phyloP scores from a whole-genome alignment of 495 filamentous ascomycete genomes.

The Aspergillus funiculosus region DNA sequence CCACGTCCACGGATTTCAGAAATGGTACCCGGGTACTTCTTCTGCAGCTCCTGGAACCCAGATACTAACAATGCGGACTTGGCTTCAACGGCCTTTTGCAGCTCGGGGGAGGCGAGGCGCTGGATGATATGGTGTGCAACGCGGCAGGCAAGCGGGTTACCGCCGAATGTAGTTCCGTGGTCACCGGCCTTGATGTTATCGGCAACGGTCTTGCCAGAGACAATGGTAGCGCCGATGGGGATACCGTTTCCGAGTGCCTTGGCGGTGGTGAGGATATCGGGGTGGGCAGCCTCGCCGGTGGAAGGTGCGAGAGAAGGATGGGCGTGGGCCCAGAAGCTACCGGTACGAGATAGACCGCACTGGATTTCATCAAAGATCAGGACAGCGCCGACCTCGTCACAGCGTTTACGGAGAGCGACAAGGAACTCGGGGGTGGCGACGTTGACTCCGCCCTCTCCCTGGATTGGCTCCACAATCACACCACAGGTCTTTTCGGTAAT shows the following conservation, averaged over 20 bases:
- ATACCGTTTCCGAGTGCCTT: slow-evolving; percentile 97
- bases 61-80: slow-evolving; percentile 61
- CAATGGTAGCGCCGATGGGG: slow-evolving; percentile 87
- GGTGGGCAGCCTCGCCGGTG: slow-evolving; percentile 62
- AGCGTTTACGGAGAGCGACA: slow-evolving; percentile 66
- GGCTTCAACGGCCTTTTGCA: slow-evolving; percentile 57
- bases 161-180: slow-evolving; percentile 95
- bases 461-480: slow-evolving; percentile 96
- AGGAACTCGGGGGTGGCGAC: slow-evolving; percentile 79
- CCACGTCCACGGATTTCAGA: slow-evolving; percentile 77
- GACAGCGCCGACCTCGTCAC: slow-evolving; percentile 80
- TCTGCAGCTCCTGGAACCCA: slow-evolving; percentile 56
- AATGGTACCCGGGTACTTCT: slow-evolving; percentile 65
- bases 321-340: slow-evolving; percentile 81
- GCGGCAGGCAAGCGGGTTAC: slow-evolving; percentile 83
- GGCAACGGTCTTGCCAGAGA: slow-evolving; percentile 63
- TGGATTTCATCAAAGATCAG: slow-evolving; percentile 97
- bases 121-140: slow-evolving; percentile 77
- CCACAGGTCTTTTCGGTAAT: slow-evolving; percentile 83
- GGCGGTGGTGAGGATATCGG: slow-evolving; percentile 87
- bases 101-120: slow-evolving; percentile 57
- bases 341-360: slow-evolving; percentile 83
- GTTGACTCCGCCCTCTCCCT: slow-evolving; percentile 92
- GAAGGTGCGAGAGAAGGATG: slow-evolving; percentile 50
- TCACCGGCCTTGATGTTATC: slow-evolving; percentile 86